These are phyloP conservation scores for Crepidotus variabilis DNA, from an alignment of 768 basidiomycete genomes.

Conservation along the genomic window DNA sequence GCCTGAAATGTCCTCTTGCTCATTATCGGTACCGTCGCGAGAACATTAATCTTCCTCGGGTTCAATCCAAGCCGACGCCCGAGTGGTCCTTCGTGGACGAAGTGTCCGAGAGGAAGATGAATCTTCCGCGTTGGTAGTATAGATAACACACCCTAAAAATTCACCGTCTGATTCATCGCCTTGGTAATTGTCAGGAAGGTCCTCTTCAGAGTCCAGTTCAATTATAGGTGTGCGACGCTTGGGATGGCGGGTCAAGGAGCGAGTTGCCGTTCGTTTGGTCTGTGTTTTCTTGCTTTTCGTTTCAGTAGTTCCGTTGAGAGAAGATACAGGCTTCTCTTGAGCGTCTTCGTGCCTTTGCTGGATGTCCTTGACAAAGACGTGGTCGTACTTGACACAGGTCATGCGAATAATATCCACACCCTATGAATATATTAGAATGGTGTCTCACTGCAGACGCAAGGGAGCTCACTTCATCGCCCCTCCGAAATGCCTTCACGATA, in stretches of 20 bases:
- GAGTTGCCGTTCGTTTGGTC: background rate
- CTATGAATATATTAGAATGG: slow-evolving; percentile 10
- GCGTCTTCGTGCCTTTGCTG: background rate
- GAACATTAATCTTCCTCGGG: too few species aligned
- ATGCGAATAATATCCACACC: slow-evolving; percentile 27
- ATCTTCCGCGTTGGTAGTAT: too few species aligned
- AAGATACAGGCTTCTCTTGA: slow-evolving; percentile 70
- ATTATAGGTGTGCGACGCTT: too few species aligned
- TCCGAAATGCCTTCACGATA: slow-evolving; percentile 20
- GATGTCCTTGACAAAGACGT: slow-evolving; percentile 24
- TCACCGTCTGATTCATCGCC: too few species aligned
- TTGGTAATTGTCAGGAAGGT: too few species aligned
- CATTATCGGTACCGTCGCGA: too few species aligned
- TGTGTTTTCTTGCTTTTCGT: background rate
- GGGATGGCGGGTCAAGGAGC: background rate
- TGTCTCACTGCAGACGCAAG: background rate
- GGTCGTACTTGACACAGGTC: slow-evolving; percentile 28
- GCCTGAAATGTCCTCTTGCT: too few species aligned
- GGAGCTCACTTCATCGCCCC: slow-evolving; percentile 25
- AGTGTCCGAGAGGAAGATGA: too few species aligned
- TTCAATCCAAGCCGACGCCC: too few species aligned
- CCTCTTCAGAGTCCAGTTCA: too few species aligned
- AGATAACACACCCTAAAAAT: too few species aligned
- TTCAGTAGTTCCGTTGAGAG: background rate
- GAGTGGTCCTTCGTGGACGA: too few species aligned